These are phyloP conservation scores for Ophiostoma fasciatum DNA, from an alignment of 2,329 filamentous ascomycete genomes.

Conservation along the genomic window DNA sequence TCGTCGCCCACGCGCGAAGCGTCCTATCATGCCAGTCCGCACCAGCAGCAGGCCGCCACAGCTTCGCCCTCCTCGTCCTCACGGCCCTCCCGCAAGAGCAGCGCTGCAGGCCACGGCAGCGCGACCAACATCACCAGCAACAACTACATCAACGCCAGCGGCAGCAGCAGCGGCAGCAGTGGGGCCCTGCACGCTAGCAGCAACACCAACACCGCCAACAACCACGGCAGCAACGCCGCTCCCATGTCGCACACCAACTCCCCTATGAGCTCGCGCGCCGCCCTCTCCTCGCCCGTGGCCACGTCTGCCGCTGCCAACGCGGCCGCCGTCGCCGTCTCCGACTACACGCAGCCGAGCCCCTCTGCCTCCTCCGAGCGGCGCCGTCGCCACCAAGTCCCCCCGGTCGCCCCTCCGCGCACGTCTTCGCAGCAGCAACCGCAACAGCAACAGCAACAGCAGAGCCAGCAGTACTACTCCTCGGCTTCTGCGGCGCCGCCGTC, in stretches of 20 bases:
- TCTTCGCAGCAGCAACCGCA: slow-evolving; percentile 38
- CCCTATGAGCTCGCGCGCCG: slow-evolving; percentile 33
- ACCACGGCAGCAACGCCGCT: slow-evolving; percentile 8
- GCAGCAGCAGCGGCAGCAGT: slow-evolving; percentile 23
- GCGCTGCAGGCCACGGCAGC: slow-evolving; percentile 28
- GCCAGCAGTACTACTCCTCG: slow-evolving; percentile 12
- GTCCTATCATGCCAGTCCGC: slow-evolving; percentile 40
- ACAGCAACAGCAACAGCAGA: slow-evolving; percentile 13
- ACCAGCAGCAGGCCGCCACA: slow-evolving; percentile 21
- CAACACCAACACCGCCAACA: no score
- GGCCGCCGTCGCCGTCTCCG: slow-evolving; percentile 13
- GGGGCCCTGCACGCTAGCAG: slow-evolving; percentile 21
- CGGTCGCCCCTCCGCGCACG: slow-evolving; percentile 64
- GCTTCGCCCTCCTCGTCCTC: slow-evolving; percentile 36
- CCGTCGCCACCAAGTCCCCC: slow-evolving; percentile 45
- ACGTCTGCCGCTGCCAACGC: slow-evolving; percentile 19
- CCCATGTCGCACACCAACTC: slow-evolving; percentile 20
- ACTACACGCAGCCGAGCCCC: slow-evolving; percentile 21
- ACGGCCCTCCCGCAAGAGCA: slow-evolving; percentile 36
- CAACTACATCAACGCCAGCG: slow-evolving; percentile 17
- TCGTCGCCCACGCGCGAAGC: slow-evolving; percentile 38
- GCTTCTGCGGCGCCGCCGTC: not conserved
- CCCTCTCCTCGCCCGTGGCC: slow-evolving; percentile 27
- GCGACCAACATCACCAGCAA: slow-evolving; percentile 5
- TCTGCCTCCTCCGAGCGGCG: slow-evolving; percentile 33